phyloP scores from a whole-genome alignment of 1,139 yeast species.

The Hyphopichia pseudoburtonii region DNA sequence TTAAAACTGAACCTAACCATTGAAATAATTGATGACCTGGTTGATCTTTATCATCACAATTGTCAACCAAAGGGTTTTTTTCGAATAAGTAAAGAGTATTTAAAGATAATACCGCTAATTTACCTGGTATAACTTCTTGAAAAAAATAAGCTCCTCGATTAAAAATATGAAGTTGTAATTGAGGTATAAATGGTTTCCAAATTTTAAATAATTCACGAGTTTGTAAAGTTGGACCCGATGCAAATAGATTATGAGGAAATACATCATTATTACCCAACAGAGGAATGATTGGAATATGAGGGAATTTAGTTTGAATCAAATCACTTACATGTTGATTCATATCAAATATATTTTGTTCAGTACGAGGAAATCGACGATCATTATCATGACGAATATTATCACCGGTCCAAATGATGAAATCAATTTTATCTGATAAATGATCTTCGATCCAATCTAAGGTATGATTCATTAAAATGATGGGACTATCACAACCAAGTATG shows the following conservation, averaged over 20 bases:
- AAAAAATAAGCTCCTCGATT: constrained; percentile 74
- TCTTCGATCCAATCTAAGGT: constrained; percentile 67
- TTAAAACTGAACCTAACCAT: constrained; percentile 75
- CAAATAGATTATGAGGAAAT: constrained; percentile 80
- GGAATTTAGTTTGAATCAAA: constrained; percentile 50
- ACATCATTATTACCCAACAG: constrained; percentile 85
- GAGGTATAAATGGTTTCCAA: constrained; percentile 76
- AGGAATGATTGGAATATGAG: constrained; percentile 57
- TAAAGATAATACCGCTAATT: constrained; percentile 73
- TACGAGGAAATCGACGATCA: constrained; percentile 70
- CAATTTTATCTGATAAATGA: constrained; percentile 71
- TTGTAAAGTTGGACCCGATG: constrained; percentile 83
- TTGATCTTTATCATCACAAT: constrained; percentile 67
- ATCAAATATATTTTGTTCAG: constrained; percentile 66
- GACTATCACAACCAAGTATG: constrained; percentile 69
- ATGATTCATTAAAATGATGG: constrained; percentile 56
- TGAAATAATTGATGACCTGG: constrained; percentile 77
- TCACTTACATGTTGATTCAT: constrained; percentile 64
- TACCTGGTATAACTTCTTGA: constrained; percentile 73
- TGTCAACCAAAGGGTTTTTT: constrained; percentile 78
- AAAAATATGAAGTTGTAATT: constrained; percentile 72
- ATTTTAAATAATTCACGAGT: constrained; percentile 72
- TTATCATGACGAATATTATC: constrained; percentile 86
- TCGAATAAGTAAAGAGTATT: constrained; percentile 76
- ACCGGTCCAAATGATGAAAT: constrained; percentile 88